phyloP scores from a whole-genome alignment of 2,329 filamentous ascomycete genomes.

The Botryosphaeria agaves region DNA sequence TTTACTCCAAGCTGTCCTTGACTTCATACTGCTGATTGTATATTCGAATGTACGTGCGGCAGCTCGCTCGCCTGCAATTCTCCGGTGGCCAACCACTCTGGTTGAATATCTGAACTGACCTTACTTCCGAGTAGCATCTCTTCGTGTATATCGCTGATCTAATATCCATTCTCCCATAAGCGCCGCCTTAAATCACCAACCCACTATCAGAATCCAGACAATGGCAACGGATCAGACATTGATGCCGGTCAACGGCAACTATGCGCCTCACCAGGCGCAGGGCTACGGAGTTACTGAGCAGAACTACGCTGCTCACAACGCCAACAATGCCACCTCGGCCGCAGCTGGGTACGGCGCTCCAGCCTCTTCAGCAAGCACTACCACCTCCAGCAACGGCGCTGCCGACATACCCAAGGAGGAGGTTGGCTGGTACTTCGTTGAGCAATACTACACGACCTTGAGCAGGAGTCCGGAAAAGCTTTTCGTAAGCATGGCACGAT shows the following conservation, averaged over 20 bases:
- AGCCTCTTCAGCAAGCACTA: slow-evolving; percentile 5
- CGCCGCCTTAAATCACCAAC: too few relatives aligned
- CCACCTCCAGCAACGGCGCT: slow-evolving; percentile 5
- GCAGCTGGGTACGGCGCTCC: slow-evolving; percentile 8
- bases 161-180: too few relatives aligned
- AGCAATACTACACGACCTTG: slow-evolving; percentile 97
- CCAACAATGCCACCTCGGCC: slow-evolving; percentile 16
- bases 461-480: slow-evolving; percentile 91
- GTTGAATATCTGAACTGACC: too few relatives aligned
- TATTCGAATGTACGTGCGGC: too few relatives aligned
- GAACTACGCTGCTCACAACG: slow-evolving; percentile 12
- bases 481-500: slow-evolving; percentile 40
- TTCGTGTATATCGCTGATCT: too few relatives aligned
- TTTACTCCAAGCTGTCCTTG: too few relatives aligned
- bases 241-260: slow-evolving; percentile 31
- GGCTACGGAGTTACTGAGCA: slow-evolving; percentile 20
- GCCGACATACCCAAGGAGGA: slow-evolving; percentile 60
- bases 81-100: too few relatives aligned
- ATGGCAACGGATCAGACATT: slow-evolving; percentile 22
- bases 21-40: too few relatives aligned
- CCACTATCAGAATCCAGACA: too few relatives aligned
- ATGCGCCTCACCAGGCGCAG: slow-evolving; percentile 20
- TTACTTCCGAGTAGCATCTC: too few relatives aligned
- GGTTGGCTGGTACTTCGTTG: slow-evolving; percentile 98
- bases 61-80: too few relatives aligned